A percentile compares a stretch with the other conserved stretches of the same genome.
These are phyloP conservation scores for Xylaria nigripes DNA, from an alignment of 495 filamentous ascomycete species.

Conservation along the genomic window DNA sequence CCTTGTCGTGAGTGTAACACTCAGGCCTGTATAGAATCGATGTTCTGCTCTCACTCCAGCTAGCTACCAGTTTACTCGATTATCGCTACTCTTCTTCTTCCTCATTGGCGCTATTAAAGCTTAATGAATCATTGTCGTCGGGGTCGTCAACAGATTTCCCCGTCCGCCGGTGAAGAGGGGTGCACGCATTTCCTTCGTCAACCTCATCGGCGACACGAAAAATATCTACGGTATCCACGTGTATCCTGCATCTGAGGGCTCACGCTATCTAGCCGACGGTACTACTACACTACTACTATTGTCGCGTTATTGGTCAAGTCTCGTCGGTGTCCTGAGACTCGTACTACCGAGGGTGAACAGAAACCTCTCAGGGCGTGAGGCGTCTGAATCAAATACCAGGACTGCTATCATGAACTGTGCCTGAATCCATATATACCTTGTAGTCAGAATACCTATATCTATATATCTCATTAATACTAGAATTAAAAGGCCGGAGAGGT, in stretches of 20 bases:
- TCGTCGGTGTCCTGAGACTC: constrained; percentile 38
- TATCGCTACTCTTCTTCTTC: constrained; percentile 34
- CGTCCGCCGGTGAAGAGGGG: constrained; percentile 48
- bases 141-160: constrained; percentile 47
- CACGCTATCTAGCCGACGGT: constrained; percentile 41
- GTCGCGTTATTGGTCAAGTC: constrained; percentile 34
- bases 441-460: neutral
- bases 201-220: constrained; percentile 45
- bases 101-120: constrained; percentile 42
- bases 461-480: too few relatives aligned
- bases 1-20: constrained; percentile 26
- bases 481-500: too few relatives aligned
- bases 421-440: constrained; percentile 25
- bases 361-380: constrained; percentile 39
- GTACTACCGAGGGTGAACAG: constrained; percentile 41
- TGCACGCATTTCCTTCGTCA: constrained; percentile 45
- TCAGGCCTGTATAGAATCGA: neutral
- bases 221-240: constrained; percentile 52
- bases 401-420: neutral
- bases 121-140: constrained; percentile 43
- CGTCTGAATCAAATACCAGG: constrained; percentile 14
- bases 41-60: neutral
- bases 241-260: constrained; percentile 42
- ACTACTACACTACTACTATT: constrained; percentile 41
- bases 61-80: neutral